Evolutionary conservation across 495 filamentous ascomycete genomes (phyloP).

Genomic region (Tetracladium marchalianum): DNA sequence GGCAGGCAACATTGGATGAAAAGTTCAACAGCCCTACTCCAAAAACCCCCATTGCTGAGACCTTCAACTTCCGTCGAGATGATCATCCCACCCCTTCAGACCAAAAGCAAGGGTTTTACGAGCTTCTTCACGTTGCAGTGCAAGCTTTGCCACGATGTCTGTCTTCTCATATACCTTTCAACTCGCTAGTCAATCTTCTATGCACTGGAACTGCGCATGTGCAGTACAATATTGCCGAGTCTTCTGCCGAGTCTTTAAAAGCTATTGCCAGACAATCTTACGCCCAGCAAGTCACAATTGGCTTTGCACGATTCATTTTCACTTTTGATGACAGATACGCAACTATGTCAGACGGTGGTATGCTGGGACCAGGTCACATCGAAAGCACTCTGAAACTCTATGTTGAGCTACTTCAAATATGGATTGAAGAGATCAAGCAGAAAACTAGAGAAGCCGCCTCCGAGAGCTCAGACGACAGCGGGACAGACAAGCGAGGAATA

Average conservation of each 20-base stretch:
- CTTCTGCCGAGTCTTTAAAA: conserved; percentile 86
- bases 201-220: conserved; percentile 97
- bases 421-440: conserved; percentile 90
- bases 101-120: conserved; percentile 90
- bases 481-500: conserved; percentile 47
- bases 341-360: conserved; percentile 95
- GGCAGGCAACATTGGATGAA: conserved; percentile 89
- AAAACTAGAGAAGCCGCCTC: conserved; percentile 66
- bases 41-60: conserved; percentile 88
- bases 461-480: conserved; percentile 49
- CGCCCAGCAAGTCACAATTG: conserved; percentile 92
- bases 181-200: conserved; percentile 86
- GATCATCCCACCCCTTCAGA: conserved; percentile 66
- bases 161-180: conserved; percentile 83
- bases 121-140: conserved; percentile 89
- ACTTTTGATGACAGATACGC: conserved; percentile 95
- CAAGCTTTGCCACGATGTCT: conserved; percentile 90
- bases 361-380: conserved; percentile 91
- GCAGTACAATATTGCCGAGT: conserved; percentile 81
- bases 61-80: conserved; percentile 85
- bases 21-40: conserved; percentile 79
- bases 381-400: conserved; percentile 89
- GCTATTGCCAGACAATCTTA: conserved; percentile 89
- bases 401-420: conserved; percentile 87
- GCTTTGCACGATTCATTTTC: conserved; percentile 94